Conservation (phyloP, 2,329 filamentous ascomycete genomes). For the Botrytis tulipae region DNA sequence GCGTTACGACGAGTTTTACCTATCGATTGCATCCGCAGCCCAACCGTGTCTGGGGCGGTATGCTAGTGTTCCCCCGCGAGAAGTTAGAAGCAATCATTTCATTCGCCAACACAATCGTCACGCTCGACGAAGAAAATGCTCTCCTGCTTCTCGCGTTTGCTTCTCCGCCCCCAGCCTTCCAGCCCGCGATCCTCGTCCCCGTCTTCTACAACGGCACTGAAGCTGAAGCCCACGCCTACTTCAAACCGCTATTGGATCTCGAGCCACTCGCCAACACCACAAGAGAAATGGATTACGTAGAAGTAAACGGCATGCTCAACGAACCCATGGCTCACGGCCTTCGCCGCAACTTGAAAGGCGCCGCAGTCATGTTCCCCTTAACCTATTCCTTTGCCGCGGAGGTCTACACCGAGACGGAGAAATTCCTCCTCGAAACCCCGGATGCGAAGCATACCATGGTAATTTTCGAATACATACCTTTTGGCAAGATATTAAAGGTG, state of each 20-base stretch:
- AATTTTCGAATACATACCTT: constrained; percentile 28
- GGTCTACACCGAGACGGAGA: constrained; percentile 35
- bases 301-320: constrained; percentile 40
- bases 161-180: constrained; percentile 19
- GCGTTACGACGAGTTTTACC: constrained; percentile 17
- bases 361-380: constrained; percentile 17
- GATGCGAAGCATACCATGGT: constrained; percentile 29
- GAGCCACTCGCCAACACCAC: constrained; percentile 34
- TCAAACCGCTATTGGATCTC: constrained; percentile 35
- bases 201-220: constrained; percentile 41
- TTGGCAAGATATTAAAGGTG: constrained; percentile 28
- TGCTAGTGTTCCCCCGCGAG: constrained; percentile 24
- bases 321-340: constrained; percentile 24
- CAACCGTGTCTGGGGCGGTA: constrained; percentile 43
- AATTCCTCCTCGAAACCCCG: constrained; percentile 33
- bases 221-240: constrained; percentile 35
- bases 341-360: constrained; percentile 21
- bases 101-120: constrained; percentile 23
- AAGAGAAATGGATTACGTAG: constrained; percentile 38
- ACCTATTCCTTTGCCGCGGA: constrained; percentile 20
- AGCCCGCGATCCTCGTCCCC: constrained; percentile 18
- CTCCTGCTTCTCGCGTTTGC: constrained; percentile 17
- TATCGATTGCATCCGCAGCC: constrained; percentile 33
- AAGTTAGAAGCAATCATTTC: constrained; percentile 24
- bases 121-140: constrained; percentile 15